Evolutionary conservation across 495 filamentous ascomycete genomes (phyloP), one percentile per base, ranked within the genome.

Genomic region (Podospora didyma): DNA sequence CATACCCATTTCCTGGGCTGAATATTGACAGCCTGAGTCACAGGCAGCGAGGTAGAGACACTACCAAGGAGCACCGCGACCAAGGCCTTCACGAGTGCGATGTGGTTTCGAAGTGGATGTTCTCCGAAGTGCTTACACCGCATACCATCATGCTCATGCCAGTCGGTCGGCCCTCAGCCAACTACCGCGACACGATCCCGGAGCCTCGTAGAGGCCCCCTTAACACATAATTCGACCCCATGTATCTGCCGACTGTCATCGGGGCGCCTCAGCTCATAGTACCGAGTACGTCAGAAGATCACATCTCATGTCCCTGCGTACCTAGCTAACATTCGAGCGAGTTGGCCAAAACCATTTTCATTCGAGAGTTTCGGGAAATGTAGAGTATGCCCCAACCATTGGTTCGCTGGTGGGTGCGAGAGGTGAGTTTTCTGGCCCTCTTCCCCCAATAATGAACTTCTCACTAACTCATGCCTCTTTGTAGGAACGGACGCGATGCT

Each of bases 81-180:
- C 24, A 37, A 12, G n/a, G 34, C 3, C 10, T 24, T 1, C 0
- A 31, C 4, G 37, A 44, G 16, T 20, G 14, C 21, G 39, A 53
- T 4, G 14, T 17, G 2, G 22, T 44, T 7, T 17, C 34, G 10
- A 37, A 28, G 21, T 53, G 51, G 51, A 41, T 41, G 37, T 4
- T 14, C 3, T 5, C 16, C 4, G n/a, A 41, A 4, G 12, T 41
- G 6, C 37, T 42, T 14, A 45, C 37, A 5, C 2, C 9, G 2
- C 16, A 45, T 20, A 42, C 19, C 51, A 53, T 53, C 35, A 53
- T 53, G 17, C 22, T 53, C 3, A 14, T 53, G 10, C 51, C 51
- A 19, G 34, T 35, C 41, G 51, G 51, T 2, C 22, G 37, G 26
- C 51, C 51, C 1, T 35, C 14, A 3, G 51, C 49, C 11, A 51